A percentile compares a stretch with the other conserved stretches of the same genome.
Evolutionary conservation across 2,329 filamentous ascomycete species (phyloP).

Genomic region (Colletotrichum sp.): DNA sequence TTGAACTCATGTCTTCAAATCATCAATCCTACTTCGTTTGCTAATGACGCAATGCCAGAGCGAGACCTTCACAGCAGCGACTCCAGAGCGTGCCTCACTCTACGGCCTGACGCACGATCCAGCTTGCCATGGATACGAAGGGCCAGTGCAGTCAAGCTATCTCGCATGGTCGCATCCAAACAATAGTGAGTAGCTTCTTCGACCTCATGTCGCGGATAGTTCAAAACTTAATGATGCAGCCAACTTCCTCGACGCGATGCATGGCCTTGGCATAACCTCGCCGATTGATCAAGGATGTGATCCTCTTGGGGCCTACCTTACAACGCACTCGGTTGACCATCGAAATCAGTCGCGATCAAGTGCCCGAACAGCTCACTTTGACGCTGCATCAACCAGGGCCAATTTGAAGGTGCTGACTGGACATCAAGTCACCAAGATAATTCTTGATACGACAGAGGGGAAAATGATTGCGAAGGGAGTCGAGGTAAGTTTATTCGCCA

Average conservation of each 20-base stretch:
- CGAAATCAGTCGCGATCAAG: conserved; percentile 6
- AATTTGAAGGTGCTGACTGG: conserved; percentile 20
- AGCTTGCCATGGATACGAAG: background rate
- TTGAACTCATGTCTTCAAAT: background rate
- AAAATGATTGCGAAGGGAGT: conserved; percentile 26
- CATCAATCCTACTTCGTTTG: background rate
- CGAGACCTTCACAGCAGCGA: conserved; percentile 21
- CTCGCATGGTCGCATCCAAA: conserved; percentile 9
- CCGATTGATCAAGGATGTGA: background rate
- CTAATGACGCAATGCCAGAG: background rate
- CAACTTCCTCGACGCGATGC: background rate
- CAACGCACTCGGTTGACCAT: background rate
- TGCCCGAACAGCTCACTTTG: background rate
- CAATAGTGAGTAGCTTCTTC: background rate
- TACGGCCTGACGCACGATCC: conserved; percentile 21
- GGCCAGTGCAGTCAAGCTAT: conserved; percentile 6
- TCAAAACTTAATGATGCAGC: background rate
- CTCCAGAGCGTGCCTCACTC: conserved; percentile 13
- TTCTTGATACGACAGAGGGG: conserved; percentile 16
- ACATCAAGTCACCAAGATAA: conserved; percentile 21
- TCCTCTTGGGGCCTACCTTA: background rate
- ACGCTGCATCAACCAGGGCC: background rate
- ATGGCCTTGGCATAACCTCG: background rate
- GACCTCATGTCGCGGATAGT: background rate
- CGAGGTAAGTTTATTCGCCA: background rate